Base-by-base conservation (phyloP, 495 filamentous ascomycete species). In the Penicillium manginii region DNA sequence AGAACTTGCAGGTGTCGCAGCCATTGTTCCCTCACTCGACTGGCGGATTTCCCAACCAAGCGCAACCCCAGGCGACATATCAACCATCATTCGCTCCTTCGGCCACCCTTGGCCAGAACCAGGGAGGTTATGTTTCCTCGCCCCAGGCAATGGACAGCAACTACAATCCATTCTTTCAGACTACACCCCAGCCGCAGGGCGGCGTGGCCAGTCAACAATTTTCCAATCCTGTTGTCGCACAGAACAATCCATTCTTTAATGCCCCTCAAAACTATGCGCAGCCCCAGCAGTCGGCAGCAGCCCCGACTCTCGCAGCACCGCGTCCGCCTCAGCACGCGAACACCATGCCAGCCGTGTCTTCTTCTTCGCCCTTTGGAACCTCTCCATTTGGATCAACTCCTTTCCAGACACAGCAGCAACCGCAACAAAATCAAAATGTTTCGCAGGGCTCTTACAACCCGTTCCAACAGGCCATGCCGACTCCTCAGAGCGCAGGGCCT, bases 1-100 rank as follows among this genome's bases (percentile, higher is more conserved):
- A 91, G 69, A 84, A 83, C 57, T 77, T 93, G 65, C 83, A 87
- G n/a, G 73, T 93, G 17, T 82, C 86, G 2, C 83, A 83, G 61
- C 85, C 88, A 15, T 78, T 96, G 31, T 94, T 93, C 67, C 91
- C 91, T 0, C 85, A 96, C 72, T 87, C 88, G 21, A 96, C 91
- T 7, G 93, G 92, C 9, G 91, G 91, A 32, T 81, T 89, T 62
- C 82, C 84, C 18, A 78, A 75, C 37, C 78, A 82, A 31, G 84
- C 85, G 21, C 81, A 84, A 56, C 47, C 45, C 14, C 45, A 47
- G 21, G 7, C 76, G 60, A 72, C 63, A 39, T 78, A 80, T 50
- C 82, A 77, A 63, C 85, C 83, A 57, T 76, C 84, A 43, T 84
- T 83, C 65, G 85, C 83, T 2, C 86, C 85, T 17, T 85, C 83